These are phyloP conservation scores for Alisma plantagoaquatica DNA, from an alignment of 106 monocot species.

Conservation along the genomic window DNA sequence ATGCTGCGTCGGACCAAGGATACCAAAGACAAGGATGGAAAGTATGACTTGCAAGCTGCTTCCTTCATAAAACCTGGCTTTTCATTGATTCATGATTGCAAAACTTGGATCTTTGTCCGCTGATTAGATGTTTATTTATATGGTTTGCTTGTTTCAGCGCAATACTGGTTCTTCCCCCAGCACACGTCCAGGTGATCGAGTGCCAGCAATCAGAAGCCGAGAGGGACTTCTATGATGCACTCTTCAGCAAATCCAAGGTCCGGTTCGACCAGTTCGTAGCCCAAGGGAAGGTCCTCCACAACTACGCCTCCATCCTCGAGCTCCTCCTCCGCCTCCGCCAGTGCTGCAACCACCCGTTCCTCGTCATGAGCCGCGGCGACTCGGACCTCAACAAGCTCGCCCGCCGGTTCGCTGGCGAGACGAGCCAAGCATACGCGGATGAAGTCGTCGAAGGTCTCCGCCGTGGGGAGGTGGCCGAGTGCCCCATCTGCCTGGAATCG, in stretches of 20 bases:
- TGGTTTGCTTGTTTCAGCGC: constrained; percentile 37
- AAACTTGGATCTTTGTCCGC: not conserved
- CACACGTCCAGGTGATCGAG: constrained; percentile 36
- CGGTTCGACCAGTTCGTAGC: constrained; percentile 71
- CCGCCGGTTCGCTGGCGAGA: constrained; percentile 28
- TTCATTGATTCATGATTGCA: not conserved
- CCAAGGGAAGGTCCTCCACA: constrained; percentile 78
- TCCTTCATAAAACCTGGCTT: too few relatives aligned
- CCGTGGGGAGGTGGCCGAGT: constrained; percentile 52
- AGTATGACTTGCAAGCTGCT: too few relatives aligned
- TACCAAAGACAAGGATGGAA: constrained; percentile 78
- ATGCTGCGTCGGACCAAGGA: constrained; percentile 92
- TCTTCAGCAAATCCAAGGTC: constrained; percentile 74
- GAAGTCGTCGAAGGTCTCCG: constrained; percentile 67
- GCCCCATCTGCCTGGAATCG: constrained; percentile 85
- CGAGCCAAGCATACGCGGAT: constrained; percentile 41
- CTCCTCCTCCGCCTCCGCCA: constrained; percentile 70
- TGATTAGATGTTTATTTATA: too few relatives aligned
- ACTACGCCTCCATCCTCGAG: constrained; percentile 86
- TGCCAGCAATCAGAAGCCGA: constrained; percentile 74
- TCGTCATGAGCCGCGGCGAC: constrained; percentile 58
- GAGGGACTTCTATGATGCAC: constrained; percentile 72
- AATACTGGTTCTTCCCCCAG: constrained; percentile 83
- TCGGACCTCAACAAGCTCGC: constrained; percentile 62
- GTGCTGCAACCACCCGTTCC: constrained; percentile 86